Percentiles rank a stretch among this genome's conserved stretches.
These are phyloP conservation scores for Eremomyces bilateralis DNA, from an alignment of 495 filamentous ascomycete genomes.

Conservation along the genomic window DNA sequence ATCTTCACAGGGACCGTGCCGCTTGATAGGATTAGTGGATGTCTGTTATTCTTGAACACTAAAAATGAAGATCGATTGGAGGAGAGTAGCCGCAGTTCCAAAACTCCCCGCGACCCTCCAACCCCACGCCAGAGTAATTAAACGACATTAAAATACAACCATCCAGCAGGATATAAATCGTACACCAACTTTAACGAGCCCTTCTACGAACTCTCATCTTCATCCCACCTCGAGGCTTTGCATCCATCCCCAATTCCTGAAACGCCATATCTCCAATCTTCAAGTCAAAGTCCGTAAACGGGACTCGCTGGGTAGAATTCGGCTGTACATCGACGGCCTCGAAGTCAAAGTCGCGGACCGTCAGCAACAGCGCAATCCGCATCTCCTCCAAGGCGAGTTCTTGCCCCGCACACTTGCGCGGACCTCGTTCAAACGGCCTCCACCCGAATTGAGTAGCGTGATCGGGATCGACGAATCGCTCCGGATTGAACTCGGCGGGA, in stretches of 20 bases:
- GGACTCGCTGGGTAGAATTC: constrained; percentile 1
- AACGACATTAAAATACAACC: too few species aligned
- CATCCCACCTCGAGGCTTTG: constrained; percentile 7
- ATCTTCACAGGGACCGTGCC: too few species aligned
- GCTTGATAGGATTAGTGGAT: too few species aligned
- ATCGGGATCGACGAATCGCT: constrained; percentile 4
- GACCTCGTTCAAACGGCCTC: constrained; percentile 7
- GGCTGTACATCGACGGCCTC: constrained; percentile 6
- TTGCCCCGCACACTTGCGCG: constrained; percentile 7
- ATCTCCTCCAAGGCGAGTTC: constrained; percentile 8
- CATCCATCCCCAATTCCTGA: constrained; percentile 8
- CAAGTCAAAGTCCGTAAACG: constrained; percentile 7
- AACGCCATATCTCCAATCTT: constrained; percentile 7
- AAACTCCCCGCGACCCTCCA: too few species aligned
- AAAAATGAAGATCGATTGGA: too few species aligned
- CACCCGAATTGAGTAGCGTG: constrained; percentile 1
- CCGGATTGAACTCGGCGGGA: constrained; percentile 7
- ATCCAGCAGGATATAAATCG: too few species aligned
- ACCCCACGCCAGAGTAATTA: too few species aligned
- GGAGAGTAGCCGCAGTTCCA: too few species aligned
- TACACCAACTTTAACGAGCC: too few species aligned
- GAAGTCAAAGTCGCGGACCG: constrained; percentile 9
- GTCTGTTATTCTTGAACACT: too few species aligned
- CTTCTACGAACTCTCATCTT: constrained; percentile 7
- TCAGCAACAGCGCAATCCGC: constrained; percentile 5